Conservation (phyloP, 805 yeast species). For the Metschnikowia lunata region DNA sequence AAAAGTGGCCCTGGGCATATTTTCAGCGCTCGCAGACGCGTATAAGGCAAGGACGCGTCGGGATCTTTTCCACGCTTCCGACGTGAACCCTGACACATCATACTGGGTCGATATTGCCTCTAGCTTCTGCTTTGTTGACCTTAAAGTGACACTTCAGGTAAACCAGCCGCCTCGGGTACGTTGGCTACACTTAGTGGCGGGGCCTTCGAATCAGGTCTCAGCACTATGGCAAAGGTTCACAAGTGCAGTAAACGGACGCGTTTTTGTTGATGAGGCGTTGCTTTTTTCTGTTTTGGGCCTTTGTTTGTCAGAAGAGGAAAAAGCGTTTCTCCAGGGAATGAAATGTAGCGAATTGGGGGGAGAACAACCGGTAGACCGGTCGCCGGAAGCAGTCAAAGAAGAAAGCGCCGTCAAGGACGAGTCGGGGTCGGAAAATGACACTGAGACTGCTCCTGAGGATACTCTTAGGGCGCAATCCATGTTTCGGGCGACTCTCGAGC, state of each 20-base stretch:
- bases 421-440: background rate
- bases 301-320: background rate
- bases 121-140: slow-evolving; percentile 9
- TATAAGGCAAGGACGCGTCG: slow-evolving; percentile 3
- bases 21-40: slow-evolving; percentile 2
- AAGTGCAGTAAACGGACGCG: background rate
- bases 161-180: slow-evolving; percentile 1
- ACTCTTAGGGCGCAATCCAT: background rate
- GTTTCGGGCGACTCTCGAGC: background rate
- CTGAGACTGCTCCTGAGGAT: background rate
- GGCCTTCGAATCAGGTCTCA: background rate
- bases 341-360: too few species aligned
- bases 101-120: slow-evolving; percentile 9
- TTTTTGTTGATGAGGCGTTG: background rate
- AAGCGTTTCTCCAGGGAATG: background rate
- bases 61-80: slow-evolving; percentile 8
- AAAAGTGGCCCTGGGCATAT: slow-evolving; percentile 1
- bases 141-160: slow-evolving; percentile 1
- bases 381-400: background rate
- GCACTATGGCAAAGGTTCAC: slow-evolving; percentile 6
- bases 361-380: too few species aligned
- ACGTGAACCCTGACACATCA: slow-evolving; percentile 3
- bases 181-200: background rate
- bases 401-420: background rate
- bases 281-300: background rate